phyloP scores from a whole-genome alignment of 192 early-diverging fungal genomes.

The Tieghemiomyces parasiticus region DNA sequence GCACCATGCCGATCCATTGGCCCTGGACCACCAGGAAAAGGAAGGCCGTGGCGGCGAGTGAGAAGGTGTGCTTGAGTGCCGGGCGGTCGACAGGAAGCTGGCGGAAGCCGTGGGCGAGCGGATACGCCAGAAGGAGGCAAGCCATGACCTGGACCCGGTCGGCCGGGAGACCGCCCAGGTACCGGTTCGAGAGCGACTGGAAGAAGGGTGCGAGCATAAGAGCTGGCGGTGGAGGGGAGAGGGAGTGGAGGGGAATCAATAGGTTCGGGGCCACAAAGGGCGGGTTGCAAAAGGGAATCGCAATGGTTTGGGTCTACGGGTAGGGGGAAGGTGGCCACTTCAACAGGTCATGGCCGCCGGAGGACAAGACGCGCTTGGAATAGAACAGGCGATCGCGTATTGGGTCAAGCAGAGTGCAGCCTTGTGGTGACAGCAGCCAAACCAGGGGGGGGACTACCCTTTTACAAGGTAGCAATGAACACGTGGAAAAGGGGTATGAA shows the following conservation, averaged over 20 bases:
- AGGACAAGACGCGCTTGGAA: too few species aligned
- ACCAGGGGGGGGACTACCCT: too few species aligned
- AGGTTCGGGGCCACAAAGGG: too few species aligned
- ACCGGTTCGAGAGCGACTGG: constrained; percentile 16
- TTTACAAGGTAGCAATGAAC: too few species aligned
- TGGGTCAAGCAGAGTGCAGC: too few species aligned
- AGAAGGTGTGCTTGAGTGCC: constrained; percentile 36
- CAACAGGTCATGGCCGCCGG: too few species aligned
- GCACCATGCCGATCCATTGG: constrained; percentile 38
- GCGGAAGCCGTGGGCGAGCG: constrained; percentile 35
- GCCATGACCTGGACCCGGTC: constrained; percentile 44
- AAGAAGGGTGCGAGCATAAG: constrained; percentile 3
- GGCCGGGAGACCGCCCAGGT: constrained; percentile 29
- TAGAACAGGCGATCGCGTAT: too few species aligned
- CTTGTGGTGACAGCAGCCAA: too few species aligned
- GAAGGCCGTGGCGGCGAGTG: constrained; percentile 34
- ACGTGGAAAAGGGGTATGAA: too few species aligned
- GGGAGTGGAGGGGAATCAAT: constrained; percentile 5
- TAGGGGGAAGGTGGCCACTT: too few species aligned
- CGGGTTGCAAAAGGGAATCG: too few species aligned
- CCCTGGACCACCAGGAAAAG: constrained; percentile 37
- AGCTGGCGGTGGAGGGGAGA: not conserved
- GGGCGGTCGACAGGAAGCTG: constrained; percentile 30
- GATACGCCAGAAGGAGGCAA: constrained; percentile 38
- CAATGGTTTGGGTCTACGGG: too few species aligned